Conservation (phyloP, 1,284 basidiomycete species). For the Moesziomyces sp. region DNA sequence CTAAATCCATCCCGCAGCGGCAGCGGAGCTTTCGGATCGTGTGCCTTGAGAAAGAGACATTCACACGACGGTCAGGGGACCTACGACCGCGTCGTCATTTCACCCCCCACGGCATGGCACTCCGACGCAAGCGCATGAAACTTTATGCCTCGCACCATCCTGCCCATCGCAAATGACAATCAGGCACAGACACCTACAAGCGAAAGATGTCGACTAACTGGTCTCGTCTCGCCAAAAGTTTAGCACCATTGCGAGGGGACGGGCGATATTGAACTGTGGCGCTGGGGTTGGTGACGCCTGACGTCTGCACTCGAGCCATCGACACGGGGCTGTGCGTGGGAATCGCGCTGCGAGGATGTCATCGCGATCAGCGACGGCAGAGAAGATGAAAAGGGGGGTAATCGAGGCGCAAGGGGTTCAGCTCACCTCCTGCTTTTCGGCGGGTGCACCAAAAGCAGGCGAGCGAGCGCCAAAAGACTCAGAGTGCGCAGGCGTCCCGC, state of each 20-base stretch:
- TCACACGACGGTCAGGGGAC: slow-evolving; percentile 33
- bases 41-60: not conserved
- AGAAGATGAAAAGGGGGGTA: not conserved
- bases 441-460: no score
- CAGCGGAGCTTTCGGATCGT: not conserved
- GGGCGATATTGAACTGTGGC: no score
- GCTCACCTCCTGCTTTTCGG: not conserved
- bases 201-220: no score
- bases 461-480: not conserved
- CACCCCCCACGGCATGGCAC: no score
- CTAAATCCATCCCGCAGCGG: not conserved
- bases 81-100: not conserved
- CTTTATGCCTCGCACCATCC: no score
- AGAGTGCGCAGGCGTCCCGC: not conserved
- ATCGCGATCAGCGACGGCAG: not conserved
- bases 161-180: not conserved
- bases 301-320: not conserved
- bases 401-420: not conserved
- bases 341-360: not conserved
- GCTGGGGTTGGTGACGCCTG: not conserved
- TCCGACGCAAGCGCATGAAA: no score
- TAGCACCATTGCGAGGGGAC: no score
- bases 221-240: no score
- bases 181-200: not conserved
- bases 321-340: slow-evolving; percentile 3